Percentiles rank a stretch among this genome's conserved stretches.
Evolutionary conservation across 495 filamentous ascomycete species (phyloP).

Genomic region (Aspergillus avenaceus): DNA sequence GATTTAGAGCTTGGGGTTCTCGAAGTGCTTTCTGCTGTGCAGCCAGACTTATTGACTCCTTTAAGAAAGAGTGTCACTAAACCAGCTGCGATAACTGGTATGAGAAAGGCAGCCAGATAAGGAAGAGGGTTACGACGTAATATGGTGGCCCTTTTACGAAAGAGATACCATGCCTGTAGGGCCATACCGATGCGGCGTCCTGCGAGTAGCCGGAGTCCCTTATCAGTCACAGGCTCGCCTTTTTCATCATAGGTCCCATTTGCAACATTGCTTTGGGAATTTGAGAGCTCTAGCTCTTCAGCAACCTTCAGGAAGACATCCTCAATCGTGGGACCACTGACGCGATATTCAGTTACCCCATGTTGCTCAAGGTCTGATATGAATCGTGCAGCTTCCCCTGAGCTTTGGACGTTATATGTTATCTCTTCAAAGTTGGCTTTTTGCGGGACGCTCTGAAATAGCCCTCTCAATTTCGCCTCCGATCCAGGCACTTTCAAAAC

Average conservation of each 20-base stretch:
- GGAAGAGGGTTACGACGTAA: constrained; percentile 73
- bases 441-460: constrained; percentile 50
- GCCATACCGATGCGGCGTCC: constrained; percentile 61
- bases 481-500: constrained; percentile 50
- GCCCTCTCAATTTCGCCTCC: constrained; percentile 25
- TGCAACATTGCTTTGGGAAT: constrained; percentile 27
- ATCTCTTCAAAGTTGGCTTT: constrained; percentile 63
- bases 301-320: constrained; percentile 83
- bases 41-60: constrained; percentile 50
- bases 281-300: constrained; percentile 46
- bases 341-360: constrained; percentile 65
- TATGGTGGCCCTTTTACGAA: constrained; percentile 72
- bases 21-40: constrained; percentile 47
- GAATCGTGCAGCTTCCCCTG: constrained; percentile 58
- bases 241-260: constrained; percentile 1
- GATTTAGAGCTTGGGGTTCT: constrained; percentile 30
- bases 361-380: constrained; percentile 60
- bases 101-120: constrained; percentile 62
- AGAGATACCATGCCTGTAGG: constrained; percentile 66
- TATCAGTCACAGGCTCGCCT: constrained; percentile 8
- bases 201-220: constrained; percentile 55
- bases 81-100: constrained; percentile 72
- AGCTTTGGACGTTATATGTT: constrained; percentile 62
- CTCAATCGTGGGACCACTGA: constrained; percentile 81
- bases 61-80: constrained; percentile 70